A percentile compares a stretch with the other conserved stretches of the same genome.
Conservation (phyloP, 306 rosid genomes). For the Cicer yamashitae region DNA sequence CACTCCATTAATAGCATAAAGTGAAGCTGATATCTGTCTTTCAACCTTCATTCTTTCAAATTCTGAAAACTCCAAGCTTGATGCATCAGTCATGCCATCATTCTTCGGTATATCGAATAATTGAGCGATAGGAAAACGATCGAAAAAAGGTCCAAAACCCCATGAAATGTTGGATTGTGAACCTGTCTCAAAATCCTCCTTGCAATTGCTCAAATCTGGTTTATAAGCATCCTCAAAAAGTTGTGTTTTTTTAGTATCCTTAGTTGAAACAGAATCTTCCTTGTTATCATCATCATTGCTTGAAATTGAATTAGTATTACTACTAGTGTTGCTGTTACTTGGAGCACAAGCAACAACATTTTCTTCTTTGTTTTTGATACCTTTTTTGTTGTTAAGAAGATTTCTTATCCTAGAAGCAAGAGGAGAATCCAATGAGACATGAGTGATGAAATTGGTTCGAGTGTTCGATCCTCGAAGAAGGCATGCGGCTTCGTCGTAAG, state of each 20-base stretch:
- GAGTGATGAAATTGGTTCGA: constrained; percentile 84
- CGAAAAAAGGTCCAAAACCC: constrained; percentile 54
- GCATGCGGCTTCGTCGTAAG: constrained; percentile 96
- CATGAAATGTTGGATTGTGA: constrained; percentile 53
- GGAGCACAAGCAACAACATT: constrained; percentile 24
- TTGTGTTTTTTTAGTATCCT: constrained; percentile 37
- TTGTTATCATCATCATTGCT: constrained; percentile 33
- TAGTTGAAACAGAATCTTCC: constrained; percentile 27
- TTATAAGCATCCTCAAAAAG: constrained; percentile 65
- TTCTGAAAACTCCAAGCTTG: constrained; percentile 58
- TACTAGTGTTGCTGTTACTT: constrained; percentile 22
- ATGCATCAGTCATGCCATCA: constrained; percentile 31
- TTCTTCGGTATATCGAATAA: constrained; percentile 60
- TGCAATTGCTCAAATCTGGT: constrained; percentile 72
- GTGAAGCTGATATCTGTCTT: constrained; percentile 91
- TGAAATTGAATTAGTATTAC: constrained; percentile 4
- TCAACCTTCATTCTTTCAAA: constrained; percentile 92
- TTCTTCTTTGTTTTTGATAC: constrained; percentile 28
- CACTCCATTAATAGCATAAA: constrained; percentile 90
- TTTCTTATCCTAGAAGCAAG: constrained; percentile 77
- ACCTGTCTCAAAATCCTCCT: constrained; percentile 45
- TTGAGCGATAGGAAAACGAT: constrained; percentile 58
- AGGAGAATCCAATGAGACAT: constrained; percentile 81
- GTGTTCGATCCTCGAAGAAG: constrained; percentile 92
- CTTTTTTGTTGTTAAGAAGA: constrained; percentile 68